Percentiles rank a stretch among this genome's conserved stretches.
These are phyloP conservation scores for Blastobotrys serpentis DNA, from an alignment of 1,139 yeast species.

Conservation along the genomic window DNA sequence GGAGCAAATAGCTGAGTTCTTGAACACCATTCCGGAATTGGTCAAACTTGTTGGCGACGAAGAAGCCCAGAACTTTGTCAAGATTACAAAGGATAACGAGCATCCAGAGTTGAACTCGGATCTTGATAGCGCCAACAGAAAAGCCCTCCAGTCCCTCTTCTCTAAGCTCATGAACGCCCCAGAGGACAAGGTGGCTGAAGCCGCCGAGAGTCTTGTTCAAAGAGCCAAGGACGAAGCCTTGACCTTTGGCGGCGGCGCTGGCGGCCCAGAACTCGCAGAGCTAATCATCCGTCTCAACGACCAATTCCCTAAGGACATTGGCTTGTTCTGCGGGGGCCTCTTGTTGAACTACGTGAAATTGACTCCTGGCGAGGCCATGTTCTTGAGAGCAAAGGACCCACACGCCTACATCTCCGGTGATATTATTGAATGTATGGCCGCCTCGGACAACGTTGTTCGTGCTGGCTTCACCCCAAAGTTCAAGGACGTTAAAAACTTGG, in stretches of 20 bases:
- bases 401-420: constrained; percentile 97
- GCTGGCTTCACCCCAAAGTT: constrained; percentile 99
- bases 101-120: constrained; percentile 50
- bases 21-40: constrained; percentile 74
- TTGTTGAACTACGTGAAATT: constrained; percentile 83
- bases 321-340: constrained; percentile 93
- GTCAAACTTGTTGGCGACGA: constrained; percentile 65
- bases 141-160: constrained; percentile 70
- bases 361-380: constrained; percentile 94
- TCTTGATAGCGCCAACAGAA: constrained; percentile 47
- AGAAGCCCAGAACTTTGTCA: constrained; percentile 51
- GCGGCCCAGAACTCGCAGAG: constrained; percentile 57
- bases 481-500: constrained; percentile 89
- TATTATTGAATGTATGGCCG: constrained; percentile 99
- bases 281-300: constrained; percentile 72
- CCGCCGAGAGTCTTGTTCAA: constrained; percentile 60
- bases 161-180: constrained; percentile 78
- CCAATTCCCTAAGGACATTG: constrained; percentile 92
- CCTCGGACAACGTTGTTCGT: constrained; percentile 95
- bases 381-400: constrained; percentile 93
- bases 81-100: constrained; percentile 43
- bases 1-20: constrained; percentile 64
- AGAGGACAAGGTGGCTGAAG: constrained; percentile 51
- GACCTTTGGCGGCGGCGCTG: constrained; percentile 38
- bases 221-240: constrained; percentile 50